Evolutionary conservation across 345 rosid species (phyloP).

Genomic region (Crucihimalaya himalaica): DNA sequence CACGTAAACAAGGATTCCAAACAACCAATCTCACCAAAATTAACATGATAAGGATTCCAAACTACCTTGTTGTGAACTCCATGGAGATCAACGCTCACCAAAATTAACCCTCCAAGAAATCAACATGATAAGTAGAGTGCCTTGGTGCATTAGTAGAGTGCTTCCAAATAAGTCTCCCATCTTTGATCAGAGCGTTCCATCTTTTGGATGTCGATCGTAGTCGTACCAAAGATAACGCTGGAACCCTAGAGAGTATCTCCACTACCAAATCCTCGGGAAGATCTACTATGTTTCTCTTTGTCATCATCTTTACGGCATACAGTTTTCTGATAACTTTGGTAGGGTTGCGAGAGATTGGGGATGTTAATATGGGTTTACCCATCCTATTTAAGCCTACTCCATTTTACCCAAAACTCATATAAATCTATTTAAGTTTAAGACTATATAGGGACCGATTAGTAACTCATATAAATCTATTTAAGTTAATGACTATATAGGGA

Average conservation of each 20-base stretch:
- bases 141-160: neutral
- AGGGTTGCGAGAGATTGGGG: no score
- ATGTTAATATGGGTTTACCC: no score
- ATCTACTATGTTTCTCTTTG: neutral
- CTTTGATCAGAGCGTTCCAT: neutral
- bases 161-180: neutral
- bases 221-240: neutral
- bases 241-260: constrained; percentile 5
- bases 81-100: neutral
- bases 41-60: no score
- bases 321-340: neutral
- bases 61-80: neutral
- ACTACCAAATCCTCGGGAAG: neutral
- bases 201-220: neutral
- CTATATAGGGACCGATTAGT: no score
- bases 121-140: neutral
- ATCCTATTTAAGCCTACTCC: no score
- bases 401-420: no score
- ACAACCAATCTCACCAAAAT: no score
- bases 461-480: no score
- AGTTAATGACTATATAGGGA: no score
- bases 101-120: neutral
- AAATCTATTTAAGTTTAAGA: no score
- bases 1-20: no score
- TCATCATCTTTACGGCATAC: neutral